Conservation (phyloP, 805 yeast genomes). For the Spathaspora sp. region DNA sequence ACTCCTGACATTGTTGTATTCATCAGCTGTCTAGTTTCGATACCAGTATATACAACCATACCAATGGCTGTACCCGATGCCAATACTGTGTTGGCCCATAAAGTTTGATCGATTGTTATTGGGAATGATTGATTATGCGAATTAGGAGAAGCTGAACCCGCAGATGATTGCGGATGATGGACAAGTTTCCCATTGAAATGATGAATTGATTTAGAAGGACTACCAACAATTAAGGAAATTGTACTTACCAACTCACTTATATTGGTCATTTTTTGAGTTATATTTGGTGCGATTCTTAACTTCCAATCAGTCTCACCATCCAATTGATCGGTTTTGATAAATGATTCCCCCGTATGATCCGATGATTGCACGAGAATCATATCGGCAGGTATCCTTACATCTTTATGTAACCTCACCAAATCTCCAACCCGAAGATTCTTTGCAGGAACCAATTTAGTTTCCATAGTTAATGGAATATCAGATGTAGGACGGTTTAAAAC, state of each 20-base stretch:
- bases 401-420: slow-evolving; percentile 72
- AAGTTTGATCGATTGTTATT: slow-evolving; percentile 80
- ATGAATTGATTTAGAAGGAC: slow-evolving; percentile 84
- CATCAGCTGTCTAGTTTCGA: slow-evolving; percentile 91
- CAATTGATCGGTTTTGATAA: slow-evolving; percentile 93
- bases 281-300: slow-evolving; percentile 68
- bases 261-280: slow-evolving; percentile 58
- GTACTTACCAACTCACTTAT: slow-evolving; percentile 51
- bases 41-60: slow-evolving; percentile 84
- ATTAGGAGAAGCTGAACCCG: slow-evolving; percentile 16
- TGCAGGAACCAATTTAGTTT: slow-evolving; percentile 37
- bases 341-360: slow-evolving; percentile 71
- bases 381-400: slow-evolving; percentile 91
- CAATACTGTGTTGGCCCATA: slow-evolving; percentile 97
- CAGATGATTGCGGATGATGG: slow-evolving; percentile 33
- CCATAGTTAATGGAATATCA: slow-evolving; percentile 15
- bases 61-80: slow-evolving; percentile 94
- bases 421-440: slow-evolving; percentile 82
- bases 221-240: slow-evolving; percentile 57
- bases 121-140: slow-evolving; percentile 49
- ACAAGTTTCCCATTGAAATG: slow-evolving; percentile 72
- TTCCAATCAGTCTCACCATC: slow-evolving; percentile 99
- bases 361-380: slow-evolving; percentile 79
- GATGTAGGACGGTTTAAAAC: slow-evolving; percentile 41
- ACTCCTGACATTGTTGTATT: slow-evolving; percentile 86